Base-by-base conservation (phyloP, 768 basidiomycete species). In the Boletus barrowsii region DNA sequence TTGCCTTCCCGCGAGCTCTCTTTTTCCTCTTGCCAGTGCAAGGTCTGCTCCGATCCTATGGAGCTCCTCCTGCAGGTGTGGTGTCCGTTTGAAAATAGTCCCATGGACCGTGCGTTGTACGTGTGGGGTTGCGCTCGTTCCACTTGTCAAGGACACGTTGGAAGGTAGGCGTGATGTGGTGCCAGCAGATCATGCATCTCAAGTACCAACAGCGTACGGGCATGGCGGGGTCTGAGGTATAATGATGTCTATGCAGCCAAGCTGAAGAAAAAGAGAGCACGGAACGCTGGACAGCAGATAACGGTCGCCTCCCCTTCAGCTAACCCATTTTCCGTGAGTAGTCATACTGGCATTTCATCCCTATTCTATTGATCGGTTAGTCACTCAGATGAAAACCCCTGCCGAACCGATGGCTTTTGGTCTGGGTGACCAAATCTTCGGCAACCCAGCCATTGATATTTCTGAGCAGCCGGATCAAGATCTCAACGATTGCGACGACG, bases 41-140 rank as follows among this genome's bases (percentile, higher is more conserved):
- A 80, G 67, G 72, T 78, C 47, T 96, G 93, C 73, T 75, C 77
- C 10, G 70, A 75, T 18, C 82, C 87, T 0, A 93, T 88, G 90
- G 85, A 90, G 59, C 79, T 96, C 20, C 79, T 94, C 36, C 78
- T 90, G 11, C 92, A 95, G 65, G 79, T 96, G 63, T 94, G 90
- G 89, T 93, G 90, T 68, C 93, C 93, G 0, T 83, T 94, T 61
- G 88, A 93, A 64, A 76, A 86, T 36, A 94, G 90, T 61, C 81
- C 87, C 6, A 84, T 87, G 79, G 93, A 96, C 64, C 81, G 93
- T 49, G 88, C 85, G 4, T 72, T 94, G 44, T 94, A 93, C 62
- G 77, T 93, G 20, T 95, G 90, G 87, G 91, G 84, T 11, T 96
- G 93, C 63, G 75, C 88, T 3, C 76, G 79, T 35, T 70, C 79